Conservation (phyloP, 164 flowering plant species). For the Magnolia officinalis region DNA sequence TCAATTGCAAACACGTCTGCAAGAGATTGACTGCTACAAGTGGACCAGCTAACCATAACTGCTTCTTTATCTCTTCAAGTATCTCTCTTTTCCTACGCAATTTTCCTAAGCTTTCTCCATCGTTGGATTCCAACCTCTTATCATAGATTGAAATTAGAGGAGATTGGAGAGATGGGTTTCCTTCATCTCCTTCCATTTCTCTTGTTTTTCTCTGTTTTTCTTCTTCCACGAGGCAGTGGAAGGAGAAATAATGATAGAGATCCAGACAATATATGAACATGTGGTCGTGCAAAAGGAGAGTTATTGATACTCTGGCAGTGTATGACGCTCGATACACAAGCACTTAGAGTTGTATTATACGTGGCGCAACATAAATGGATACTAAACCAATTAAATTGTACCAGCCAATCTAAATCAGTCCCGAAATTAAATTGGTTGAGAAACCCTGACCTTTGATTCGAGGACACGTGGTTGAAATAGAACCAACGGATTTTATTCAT, state of each 20-base stretch:
- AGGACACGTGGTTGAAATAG: too few species aligned
- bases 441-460: too few species aligned
- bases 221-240: background rate
- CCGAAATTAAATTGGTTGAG: too few species aligned
- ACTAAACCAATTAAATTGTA: too few species aligned
- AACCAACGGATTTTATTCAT: too few species aligned
- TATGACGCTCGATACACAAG: too few species aligned
- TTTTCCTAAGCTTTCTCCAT: background rate
- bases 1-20: conserved; percentile 45
- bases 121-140: background rate
- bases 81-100: conserved; percentile 14
- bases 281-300: too few species aligned
- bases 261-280: too few species aligned
- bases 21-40: conserved; percentile 37
- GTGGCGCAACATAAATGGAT: too few species aligned
- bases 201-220: background rate
- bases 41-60: conserved; percentile 66
- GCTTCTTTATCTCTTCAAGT: conserved; percentile 53
- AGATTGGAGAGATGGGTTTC: conserved; percentile 4
- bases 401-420: too few species aligned
- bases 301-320: too few species aligned
- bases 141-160: background rate
- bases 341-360: too few species aligned
- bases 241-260: background rate
- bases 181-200: conserved; percentile 2